Base-by-base conservation (phyloP, 768 basidiomycete species). In the Lactifluus pinguis region DNA sequence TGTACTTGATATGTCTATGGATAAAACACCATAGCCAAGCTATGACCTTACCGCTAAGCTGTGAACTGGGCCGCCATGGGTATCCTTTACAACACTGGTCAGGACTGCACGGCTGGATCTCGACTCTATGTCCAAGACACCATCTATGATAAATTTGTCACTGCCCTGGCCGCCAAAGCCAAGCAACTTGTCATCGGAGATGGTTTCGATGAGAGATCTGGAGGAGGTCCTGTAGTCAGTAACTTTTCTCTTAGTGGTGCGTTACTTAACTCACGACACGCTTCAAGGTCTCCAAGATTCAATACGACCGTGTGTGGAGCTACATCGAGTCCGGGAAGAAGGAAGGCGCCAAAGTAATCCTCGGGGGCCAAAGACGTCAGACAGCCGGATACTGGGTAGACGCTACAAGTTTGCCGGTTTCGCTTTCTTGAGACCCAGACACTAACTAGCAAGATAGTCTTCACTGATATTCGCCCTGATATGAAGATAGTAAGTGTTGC, bases 51-150 rank as follows among this genome's bases (percentile, higher is more conserved):
- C 53, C 55, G 39, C 55, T 61, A 83, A 83, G 92, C 92, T 57
- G 89, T 91, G 32, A 84, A 80, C 66, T 95, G 93, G 92, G 83
- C 85, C 21, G 87, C 85, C 8, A 77, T 94, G 25, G 92, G 93
- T 21, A 87, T 94, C 58, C 85, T 86, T 67, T 93, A 89, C 74
- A 92, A 92, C 67, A 84, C 87, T 39, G 91, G 92, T n/a, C 91
- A 95, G 73, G 90, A 92, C 69, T 97, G 95, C 72, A 92, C 89
- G 3, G 93, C 93, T 25, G 92, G 95, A 44, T 95, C 92, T 38
- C 83, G 95, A 14, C 75, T 94, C 41, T 93, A 90, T 69, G 92
- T 92, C 21, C 93, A 98, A 69, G 87, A 93, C 55, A 79, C 80
- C 25, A 79, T 95, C 54, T 90, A 97, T 70, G 91, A 97, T 70